Evolutionary conservation across 2,329 filamentous ascomycete genomes (phyloP), one percentile per base, ranked within the genome.

Genomic region (Colletotrichum costaricense): DNA sequence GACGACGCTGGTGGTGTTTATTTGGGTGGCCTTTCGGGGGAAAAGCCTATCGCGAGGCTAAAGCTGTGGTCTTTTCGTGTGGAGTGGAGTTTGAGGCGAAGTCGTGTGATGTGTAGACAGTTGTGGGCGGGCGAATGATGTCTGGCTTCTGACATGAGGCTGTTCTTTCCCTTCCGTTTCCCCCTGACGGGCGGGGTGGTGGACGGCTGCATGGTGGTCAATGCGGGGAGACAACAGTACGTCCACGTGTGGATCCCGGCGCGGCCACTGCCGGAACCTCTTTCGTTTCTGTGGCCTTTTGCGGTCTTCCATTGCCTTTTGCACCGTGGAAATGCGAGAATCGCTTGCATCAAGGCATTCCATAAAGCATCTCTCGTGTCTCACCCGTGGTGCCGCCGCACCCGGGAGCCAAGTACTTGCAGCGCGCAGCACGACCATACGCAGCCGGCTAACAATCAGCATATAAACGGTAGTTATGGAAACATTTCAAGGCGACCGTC

Each of bases 71-170:
- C 49, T 62, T 22, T 49, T 28, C 59, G 54, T 28, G 49, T n/a
- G 30, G 56, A 26, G 49, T 52, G 49, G 52, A 30, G 63, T 52
- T 35, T 67, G 69, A 46, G 30, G 60, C 67, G 60, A 60, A 42
- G 16, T 60, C 60, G 67, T 49, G 46, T 54, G 69, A 70, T 67
- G 22, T 71, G 22, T 71, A 35, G 33, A 35, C 33, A 35, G 55
- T 73, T 22, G 33, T 35, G 46, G 38, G 6, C 46, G 67, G 56
- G 66, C 71, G 71, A 73, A 66, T 66, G 71, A 68, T 67, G 69
- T 62, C 33, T 30, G 71, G 67, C 70, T 62, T 57, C 62, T 66
- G 67, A 66, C 56, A 63, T 73, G 71, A 73, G 71, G 67, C 71
- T 71, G 60, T 35, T 28, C 38, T 42, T 42, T 42, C 38, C 38